A percentile compares a stretch with the other conserved stretches of the same genome.
Conservation (phyloP, 148 eudicot genomes). For the Camellia sinensis region DNA sequence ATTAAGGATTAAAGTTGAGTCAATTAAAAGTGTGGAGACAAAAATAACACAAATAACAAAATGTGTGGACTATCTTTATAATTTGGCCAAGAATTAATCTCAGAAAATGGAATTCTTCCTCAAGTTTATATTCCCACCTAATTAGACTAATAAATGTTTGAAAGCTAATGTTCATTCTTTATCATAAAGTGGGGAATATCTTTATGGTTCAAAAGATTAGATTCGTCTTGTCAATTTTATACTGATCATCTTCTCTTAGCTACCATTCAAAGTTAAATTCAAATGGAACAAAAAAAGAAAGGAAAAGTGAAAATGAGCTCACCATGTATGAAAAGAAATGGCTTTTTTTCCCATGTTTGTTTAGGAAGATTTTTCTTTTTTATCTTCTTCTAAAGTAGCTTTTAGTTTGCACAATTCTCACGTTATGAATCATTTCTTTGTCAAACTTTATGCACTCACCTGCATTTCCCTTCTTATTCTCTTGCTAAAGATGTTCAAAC, state of each 20-base stretch:
- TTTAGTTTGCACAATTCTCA: conserved; percentile 13
- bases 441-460: neutral
- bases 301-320: neutral
- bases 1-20: no score
- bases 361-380: neutral
- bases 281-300: neutral
- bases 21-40: neutral
- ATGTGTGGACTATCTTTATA: neutral
- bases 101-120: neutral
- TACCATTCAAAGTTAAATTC: conserved; percentile 3
- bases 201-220: conserved; percentile 16
- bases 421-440: conserved; percentile 12
- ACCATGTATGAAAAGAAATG: conserved; percentile 5
- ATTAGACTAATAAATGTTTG: neutral
- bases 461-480: neutral
- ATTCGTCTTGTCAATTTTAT: conserved; percentile 3
- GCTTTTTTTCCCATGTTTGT: neutral
- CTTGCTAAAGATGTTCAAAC: neutral
- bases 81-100: neutral
- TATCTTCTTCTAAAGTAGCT: conserved; percentile 14
- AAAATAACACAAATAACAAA: no score
- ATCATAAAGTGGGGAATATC: conserved; percentile 3
- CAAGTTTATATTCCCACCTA: neutral
- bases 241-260: neutral
- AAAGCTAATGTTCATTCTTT: conserved; percentile 10